Percentiles rank a stretch among this genome's conserved stretches.
These are phyloP conservation scores for Aureobasidium sp. DNA, from an alignment of 2,329 filamentous ascomycete genomes.

Conservation along the genomic window DNA sequence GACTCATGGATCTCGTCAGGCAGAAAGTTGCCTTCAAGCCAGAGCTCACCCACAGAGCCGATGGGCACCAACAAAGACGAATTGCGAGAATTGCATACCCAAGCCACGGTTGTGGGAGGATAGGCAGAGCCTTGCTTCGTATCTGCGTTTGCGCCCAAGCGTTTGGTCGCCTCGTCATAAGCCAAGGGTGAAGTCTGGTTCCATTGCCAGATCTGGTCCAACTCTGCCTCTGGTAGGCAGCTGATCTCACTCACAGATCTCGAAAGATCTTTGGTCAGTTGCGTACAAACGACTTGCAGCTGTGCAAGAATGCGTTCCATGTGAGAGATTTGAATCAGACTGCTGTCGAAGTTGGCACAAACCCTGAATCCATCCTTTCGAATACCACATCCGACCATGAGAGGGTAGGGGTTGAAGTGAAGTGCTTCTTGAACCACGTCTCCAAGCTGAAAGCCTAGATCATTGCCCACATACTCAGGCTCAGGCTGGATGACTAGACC, in stretches of 20 bases:
- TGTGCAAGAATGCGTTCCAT: constrained; percentile 13
- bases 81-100: constrained; percentile 23
- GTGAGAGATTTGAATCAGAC: background rate
- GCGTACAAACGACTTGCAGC: constrained; percentile 9
- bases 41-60: constrained; percentile 22
- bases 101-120: constrained; percentile 13
- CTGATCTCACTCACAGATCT: constrained; percentile 2
- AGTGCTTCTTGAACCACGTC: constrained; percentile 17
- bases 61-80: constrained; percentile 27
- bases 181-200: constrained; percentile 1
- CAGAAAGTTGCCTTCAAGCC: constrained; percentile 9
- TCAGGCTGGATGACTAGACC: constrained; percentile 45
- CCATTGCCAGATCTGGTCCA: constrained; percentile 12
- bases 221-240: constrained; percentile 8
- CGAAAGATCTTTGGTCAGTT: constrained; percentile 4
- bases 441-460: constrained; percentile 16
- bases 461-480: constrained; percentile 13
- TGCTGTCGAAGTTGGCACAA: constrained; percentile 12
- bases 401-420: constrained; percentile 30
- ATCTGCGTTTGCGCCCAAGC: background rate
- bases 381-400: constrained; percentile 41
- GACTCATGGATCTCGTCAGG: constrained; percentile 14
- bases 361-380: constrained; percentile 34
- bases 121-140: background rate
- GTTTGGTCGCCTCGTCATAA: background rate